Conservation (phyloP, 805 yeast genomes). For the Isabelozyma rhagii region DNA sequence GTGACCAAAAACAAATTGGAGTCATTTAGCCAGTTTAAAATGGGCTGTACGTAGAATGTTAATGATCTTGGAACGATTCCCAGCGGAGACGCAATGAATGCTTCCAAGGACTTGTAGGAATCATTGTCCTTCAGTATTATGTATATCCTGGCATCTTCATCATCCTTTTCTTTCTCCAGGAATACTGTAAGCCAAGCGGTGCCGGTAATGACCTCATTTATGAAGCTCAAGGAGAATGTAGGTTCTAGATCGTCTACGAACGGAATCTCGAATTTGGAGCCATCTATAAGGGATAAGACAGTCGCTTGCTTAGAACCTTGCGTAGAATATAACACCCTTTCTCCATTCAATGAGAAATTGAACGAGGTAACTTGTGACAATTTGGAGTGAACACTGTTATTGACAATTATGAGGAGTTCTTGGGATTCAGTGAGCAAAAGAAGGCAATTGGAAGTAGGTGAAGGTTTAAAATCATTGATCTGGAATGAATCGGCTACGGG, state of each 20-base stretch:
- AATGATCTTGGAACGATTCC: constrained; percentile 48
- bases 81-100: constrained; percentile 52
- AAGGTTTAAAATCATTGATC: constrained; percentile 3
- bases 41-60: constrained; percentile 38
- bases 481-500: background rate
- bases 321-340: background rate
- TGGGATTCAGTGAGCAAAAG: background rate
- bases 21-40: constrained; percentile 40
- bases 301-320: background rate
- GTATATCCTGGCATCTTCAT: background rate
- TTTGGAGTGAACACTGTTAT: background rate
- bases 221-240: background rate
- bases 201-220: background rate
- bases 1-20: constrained; percentile 42
- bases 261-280: background rate
- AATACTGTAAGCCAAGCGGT: background rate
- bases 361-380: constrained; percentile 6
- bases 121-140: constrained; percentile 2
- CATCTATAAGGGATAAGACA: background rate
- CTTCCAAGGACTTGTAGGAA: constrained; percentile 19
- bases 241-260: background rate
- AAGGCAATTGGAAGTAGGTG: constrained; percentile 6
- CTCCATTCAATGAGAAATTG: background rate
- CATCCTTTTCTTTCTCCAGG: background rate
- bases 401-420: background rate